Conservation (phyloP, 2,329 filamentous ascomycete species). For the Scopulariopsis brevicaulis region DNA sequence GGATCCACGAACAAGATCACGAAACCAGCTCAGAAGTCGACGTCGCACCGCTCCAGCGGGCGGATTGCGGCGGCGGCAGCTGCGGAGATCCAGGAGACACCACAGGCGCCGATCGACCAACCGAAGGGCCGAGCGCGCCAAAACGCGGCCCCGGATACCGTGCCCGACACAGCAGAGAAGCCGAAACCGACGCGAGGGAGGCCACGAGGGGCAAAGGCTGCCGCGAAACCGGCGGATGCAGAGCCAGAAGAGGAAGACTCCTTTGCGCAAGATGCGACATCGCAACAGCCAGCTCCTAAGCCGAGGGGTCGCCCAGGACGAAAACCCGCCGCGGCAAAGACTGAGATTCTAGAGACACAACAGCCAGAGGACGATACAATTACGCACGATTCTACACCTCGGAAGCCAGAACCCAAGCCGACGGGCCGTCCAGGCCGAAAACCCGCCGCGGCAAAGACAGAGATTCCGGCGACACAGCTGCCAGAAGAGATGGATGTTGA, state of each 20-base stretch:
- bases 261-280: background rate
- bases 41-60: background rate
- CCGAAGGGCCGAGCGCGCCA: background rate
- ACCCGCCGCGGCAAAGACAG: background rate
- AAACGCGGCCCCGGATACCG: background rate
- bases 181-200: constrained; percentile 2
- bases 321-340: background rate
- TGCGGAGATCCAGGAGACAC: background rate
- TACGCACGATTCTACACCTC: background rate
- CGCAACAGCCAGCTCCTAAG: background rate
- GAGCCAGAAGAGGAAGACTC: background rate
- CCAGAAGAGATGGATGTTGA: constrained; percentile 3
- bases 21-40: constrained; percentile 1
- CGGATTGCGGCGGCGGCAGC: background rate
- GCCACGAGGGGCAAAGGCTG: background rate
- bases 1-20: constrained; percentile 4
- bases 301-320: background rate
- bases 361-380: background rate
- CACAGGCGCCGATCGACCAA: background rate
- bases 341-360: constrained; percentile 1
- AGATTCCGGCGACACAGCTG: constrained; percentile 4
- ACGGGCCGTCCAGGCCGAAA: background rate
- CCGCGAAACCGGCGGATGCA: background rate
- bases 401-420: background rate
- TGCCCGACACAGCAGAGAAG: background rate